Percentiles rank a stretch among this genome's conserved stretches.
Evolutionary conservation across 768 basidiomycete species (phyloP).

Genomic region (Asterophora lycoperdoides): DNA sequence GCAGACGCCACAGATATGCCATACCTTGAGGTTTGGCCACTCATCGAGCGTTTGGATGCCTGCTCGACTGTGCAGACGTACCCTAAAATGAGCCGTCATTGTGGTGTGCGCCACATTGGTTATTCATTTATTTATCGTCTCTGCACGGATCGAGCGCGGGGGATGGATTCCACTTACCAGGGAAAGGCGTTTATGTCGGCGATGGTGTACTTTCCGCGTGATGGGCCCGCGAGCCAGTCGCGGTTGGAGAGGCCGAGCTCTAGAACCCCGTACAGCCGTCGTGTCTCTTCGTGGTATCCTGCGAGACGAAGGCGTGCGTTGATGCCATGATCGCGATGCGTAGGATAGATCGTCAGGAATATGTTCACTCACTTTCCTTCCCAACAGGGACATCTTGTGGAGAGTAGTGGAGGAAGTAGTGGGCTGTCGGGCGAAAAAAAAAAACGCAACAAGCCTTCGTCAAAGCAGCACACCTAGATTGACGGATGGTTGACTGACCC

Average conservation of each 20-base stretch:
- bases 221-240: slow-evolving; percentile 79
- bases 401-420: slow-evolving; percentile 65
- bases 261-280: slow-evolving; percentile 78
- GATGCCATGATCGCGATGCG: slow-evolving; percentile 8
- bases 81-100: slow-evolving; percentile 36
- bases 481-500: slow-evolving; percentile 14
- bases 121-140: neutral
- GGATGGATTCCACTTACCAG: slow-evolving; percentile 41
- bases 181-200: slow-evolving; percentile 69
- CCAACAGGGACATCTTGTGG: slow-evolving; percentile 67
- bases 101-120: neutral
- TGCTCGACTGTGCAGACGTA: slow-evolving; percentile 42
- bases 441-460: neutral
- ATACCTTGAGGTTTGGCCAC: slow-evolving; percentile 21
- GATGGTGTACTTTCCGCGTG: slow-evolving; percentile 59
- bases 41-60: slow-evolving; percentile 22
- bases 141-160: neutral
- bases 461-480: neutral
- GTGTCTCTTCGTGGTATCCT: slow-evolving; percentile 80
- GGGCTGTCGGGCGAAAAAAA: slow-evolving; percentile 34
- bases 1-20: neutral
- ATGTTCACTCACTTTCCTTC: slow-evolving; percentile 47
- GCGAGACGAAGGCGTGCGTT: slow-evolving; percentile 9
- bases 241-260: slow-evolving; percentile 69
- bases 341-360: neutral